A percentile compares a stretch with the other conserved stretches of the same genome.
These are phyloP conservation scores for Termitomyces sp. DNA, from an alignment of 768 basidiomycete genomes.

Conservation along the genomic window DNA sequence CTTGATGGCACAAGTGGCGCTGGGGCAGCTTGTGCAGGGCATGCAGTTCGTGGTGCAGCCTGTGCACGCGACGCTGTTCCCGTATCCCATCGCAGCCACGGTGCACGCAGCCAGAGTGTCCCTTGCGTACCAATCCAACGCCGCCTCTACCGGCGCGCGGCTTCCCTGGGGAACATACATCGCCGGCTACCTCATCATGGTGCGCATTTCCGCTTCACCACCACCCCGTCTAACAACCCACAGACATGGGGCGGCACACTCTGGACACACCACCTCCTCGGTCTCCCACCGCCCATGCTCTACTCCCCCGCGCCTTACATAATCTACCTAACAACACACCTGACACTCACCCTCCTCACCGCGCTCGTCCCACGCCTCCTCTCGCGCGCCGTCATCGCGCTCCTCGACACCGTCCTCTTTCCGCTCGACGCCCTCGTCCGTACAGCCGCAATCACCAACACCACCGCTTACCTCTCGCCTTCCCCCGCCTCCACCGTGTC, in stretches of 20 bases:
- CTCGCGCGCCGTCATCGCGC: constrained; percentile 18
- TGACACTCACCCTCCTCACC: constrained; percentile 39
- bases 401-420: constrained; percentile 41
- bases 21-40: constrained; percentile 5
- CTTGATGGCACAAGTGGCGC: neutral
- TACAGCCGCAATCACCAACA: constrained; percentile 32
- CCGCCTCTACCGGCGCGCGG: constrained; percentile 12
- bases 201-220: constrained; percentile 5
- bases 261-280: constrained; percentile 36
- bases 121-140: constrained; percentile 36
- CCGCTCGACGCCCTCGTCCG: constrained; percentile 47
- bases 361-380: constrained; percentile 24
- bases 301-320: constrained; percentile 40
- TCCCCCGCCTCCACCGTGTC: constrained; percentile 17
- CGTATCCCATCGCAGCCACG: constrained; percentile 34
- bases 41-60: constrained; percentile 15
- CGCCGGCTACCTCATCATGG: constrained; percentile 43
- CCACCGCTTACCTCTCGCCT: constrained; percentile 29
- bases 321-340: constrained; percentile 44
- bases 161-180: constrained; percentile 41
- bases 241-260: constrained; percentile 47
- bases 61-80: constrained; percentile 35
- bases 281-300: constrained; percentile 40
- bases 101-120: constrained; percentile 42
- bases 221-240: too few relatives aligned